Base-by-base conservation (phyloP, 495 filamentous ascomycete species). In the Xylaria intraflava region DNA sequence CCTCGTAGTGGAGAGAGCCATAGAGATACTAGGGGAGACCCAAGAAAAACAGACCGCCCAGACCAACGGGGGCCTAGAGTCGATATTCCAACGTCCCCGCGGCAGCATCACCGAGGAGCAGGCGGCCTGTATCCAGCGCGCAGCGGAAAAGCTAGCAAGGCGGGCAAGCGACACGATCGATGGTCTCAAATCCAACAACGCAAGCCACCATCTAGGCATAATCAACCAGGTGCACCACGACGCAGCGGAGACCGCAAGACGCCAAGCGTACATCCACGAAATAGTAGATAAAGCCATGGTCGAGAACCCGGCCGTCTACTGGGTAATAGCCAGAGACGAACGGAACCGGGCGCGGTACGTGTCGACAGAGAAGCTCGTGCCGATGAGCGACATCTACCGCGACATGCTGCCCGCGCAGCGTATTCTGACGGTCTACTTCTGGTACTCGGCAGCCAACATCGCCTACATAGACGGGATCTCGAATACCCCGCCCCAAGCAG, bases 371-470 rank as follows among this genome's bases (percentile, higher is more conserved):
- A 7, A 48, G 16, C 36, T 27, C n/a, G 16, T 30, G 17, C 12
- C 20, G 6, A 41, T 45, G 12, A 24, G 30, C 24, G 41, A 51
- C 11, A 60, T 60, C 10, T 40, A 47, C 19, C 23, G 6, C 8
- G 19, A 30, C 5, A 3, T 60, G 19, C 41, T 38, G 8, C 41
- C 42, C 2, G 27, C 23, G 0, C 57, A 60, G 19, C 16, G 29
- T 14, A 16, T 60, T 6, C 33, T 60, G 24, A 56, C 47, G 6
- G 7, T 82, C 83, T 66, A 87, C 82, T 59, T 85, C 86, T 54
- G 51, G 50, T 9, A 17, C 14, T 40, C 16, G 11, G 12, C 44
- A 7, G 10, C 8, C 27, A 9, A 30, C n/a, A 8, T 41, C 20
- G 48, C 38, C 26, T 17, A 22, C 16, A 14, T n/a, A 8, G 4